Evolutionary conservation across 768 basidiomycete genomes (phyloP).

Genomic region (Suillus sp.): DNA sequence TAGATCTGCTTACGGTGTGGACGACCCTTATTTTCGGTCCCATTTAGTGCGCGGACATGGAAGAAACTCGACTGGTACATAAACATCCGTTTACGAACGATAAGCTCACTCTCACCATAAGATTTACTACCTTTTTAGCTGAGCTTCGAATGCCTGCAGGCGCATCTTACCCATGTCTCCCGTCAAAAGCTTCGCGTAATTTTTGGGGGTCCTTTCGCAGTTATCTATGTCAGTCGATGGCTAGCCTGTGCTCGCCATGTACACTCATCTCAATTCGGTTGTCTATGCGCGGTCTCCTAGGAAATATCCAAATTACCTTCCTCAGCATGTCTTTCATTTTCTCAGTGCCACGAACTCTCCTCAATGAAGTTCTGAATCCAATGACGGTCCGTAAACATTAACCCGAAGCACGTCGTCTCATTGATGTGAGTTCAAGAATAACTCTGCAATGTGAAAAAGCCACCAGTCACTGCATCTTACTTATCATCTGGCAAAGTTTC

Average conservation of each 20-base stretch:
- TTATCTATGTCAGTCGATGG: neutral
- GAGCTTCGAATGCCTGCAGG: constrained; percentile 24
- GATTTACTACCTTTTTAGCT: constrained; percentile 20
- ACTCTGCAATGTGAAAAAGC: constrained; percentile 4
- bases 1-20: constrained; percentile 16
- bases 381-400: neutral
- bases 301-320: constrained; percentile 16
- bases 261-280: neutral
- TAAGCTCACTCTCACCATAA: constrained; percentile 17
- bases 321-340: neutral
- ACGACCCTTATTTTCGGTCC: constrained; percentile 19
- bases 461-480: neutral
- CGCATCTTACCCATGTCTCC: constrained; percentile 18
- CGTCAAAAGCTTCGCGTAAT: constrained; percentile 33
- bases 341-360: constrained; percentile 8
- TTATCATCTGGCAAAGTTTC: neutral
- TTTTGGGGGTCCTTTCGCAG: constrained; percentile 29
- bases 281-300: constrained; percentile 33
- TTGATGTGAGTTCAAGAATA: constrained; percentile 1
- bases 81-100: constrained; percentile 18
- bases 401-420: neutral
- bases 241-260: constrained; percentile 10
- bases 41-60: constrained; percentile 15
- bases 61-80: constrained; percentile 17
- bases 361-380: neutral